Conservation (phyloP, 495 filamentous ascomycete genomes). For the Penicillium pulvis region DNA sequence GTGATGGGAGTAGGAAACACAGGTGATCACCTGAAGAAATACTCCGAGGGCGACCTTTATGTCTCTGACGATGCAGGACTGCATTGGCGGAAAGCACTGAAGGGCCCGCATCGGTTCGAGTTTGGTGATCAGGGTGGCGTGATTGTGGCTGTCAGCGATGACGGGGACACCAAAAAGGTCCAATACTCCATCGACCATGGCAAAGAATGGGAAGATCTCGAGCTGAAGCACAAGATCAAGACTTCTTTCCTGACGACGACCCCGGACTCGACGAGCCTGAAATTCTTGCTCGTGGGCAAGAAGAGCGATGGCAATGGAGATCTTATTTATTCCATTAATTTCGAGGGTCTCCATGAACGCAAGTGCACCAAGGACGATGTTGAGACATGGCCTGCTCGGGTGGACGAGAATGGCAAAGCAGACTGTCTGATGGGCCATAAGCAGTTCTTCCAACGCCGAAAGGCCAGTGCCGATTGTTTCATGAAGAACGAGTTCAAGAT, state of each 20-base stretch:
- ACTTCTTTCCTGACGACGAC: constrained; percentile 79
- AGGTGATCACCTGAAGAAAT: constrained; percentile 66
- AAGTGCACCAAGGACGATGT: constrained; percentile 82
- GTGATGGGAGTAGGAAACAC: constrained; percentile 93
- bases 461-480: constrained; percentile 85
- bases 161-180: constrained; percentile 62
- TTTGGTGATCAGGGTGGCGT: constrained; percentile 91
- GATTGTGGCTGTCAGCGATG: constrained; percentile 76
- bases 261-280: constrained; percentile 85
- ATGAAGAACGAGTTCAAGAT: constrained; percentile 83
- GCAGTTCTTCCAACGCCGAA: constrained; percentile 79
- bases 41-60: constrained; percentile 72
- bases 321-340: constrained; percentile 75
- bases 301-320: constrained; percentile 42
- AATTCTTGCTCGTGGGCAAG: constrained; percentile 72
- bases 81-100: constrained; percentile 72
- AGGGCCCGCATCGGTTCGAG: constrained; percentile 91
- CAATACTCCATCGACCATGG: constrained; percentile 88
- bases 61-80: constrained; percentile 89
- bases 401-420: constrained; percentile 75
- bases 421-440: constrained; percentile 94
- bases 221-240: constrained; percentile 61
- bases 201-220: constrained; percentile 66
- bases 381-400: constrained; percentile 82
- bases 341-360: constrained; percentile 74